phyloP scores from a whole-genome alignment of 2,329 filamentous ascomycete genomes.

The Aquanectria penicillioides region DNA sequence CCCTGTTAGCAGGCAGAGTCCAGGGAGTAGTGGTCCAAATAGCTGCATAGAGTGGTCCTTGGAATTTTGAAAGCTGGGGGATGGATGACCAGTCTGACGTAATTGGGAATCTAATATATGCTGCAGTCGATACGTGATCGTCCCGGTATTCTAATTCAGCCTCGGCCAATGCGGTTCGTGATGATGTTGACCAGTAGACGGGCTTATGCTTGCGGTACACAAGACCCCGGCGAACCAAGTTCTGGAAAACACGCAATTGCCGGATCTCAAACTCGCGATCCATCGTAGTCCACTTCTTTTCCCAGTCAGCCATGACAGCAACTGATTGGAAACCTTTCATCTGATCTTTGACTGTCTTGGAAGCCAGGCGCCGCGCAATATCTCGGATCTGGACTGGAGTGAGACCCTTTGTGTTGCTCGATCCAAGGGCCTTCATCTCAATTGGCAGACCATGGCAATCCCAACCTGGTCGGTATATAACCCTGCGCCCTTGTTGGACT shows the following conservation, averaged over 20 bases:
- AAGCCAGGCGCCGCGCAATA: conserved; percentile 72
- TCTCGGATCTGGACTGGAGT: conserved; percentile 69
- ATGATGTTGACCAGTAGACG: conserved; percentile 88
- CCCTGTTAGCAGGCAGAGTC: conserved; percentile 93
- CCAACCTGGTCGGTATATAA: conserved; percentile 92
- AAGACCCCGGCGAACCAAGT: conserved; percentile 77
- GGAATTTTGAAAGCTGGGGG: conserved; percentile 50
- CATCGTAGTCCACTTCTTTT: conserved; percentile 81
- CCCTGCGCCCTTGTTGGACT: conserved; percentile 74
- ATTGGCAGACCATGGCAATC: conserved; percentile 98
- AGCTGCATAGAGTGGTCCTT: conserved; percentile 74
- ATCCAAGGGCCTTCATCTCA: conserved; percentile 90
- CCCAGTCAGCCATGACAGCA: conserved; percentile 85
- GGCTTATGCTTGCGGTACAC: conserved; percentile 84
- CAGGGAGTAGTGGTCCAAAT: conserved; percentile 99
- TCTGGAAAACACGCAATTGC: conserved; percentile 79
- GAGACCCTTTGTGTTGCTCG: conserved; percentile 53
- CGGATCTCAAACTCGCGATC: conserved; percentile 77
- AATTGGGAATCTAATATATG: conserved; percentile 85
- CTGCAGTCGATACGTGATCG: conserved; percentile 74
- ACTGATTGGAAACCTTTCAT: conserved; percentile 78
- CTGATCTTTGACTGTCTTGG: conserved; percentile 75
- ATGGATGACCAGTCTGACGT: conserved; percentile 49
- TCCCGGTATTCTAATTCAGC: conserved; percentile 88
- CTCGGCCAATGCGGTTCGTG: conserved; percentile 81